Percentiles rank a stretch among this genome's conserved stretches.
Conservation (phyloP, 257 asterid genomes). For the Leonotis leonurus region DNA sequence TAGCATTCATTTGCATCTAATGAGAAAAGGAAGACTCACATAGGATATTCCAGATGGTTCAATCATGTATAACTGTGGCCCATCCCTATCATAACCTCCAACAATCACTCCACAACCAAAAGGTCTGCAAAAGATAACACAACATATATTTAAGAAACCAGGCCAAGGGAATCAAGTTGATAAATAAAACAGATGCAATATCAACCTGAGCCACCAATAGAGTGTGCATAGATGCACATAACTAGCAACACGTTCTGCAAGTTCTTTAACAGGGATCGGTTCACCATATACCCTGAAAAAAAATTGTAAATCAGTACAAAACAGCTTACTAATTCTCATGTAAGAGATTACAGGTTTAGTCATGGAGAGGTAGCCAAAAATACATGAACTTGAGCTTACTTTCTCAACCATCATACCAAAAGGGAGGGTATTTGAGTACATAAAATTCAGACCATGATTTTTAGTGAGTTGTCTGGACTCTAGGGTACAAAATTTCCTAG, state of each 20-base stretch:
- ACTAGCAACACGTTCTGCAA: slow-evolving; percentile 85
- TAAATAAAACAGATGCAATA: slow-evolving; percentile 2
- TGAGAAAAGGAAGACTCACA: slow-evolving; percentile 37
- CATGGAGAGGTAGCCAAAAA: background rate
- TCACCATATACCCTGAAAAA: slow-evolving; percentile 68
- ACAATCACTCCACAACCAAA: slow-evolving; percentile 81
- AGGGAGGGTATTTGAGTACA: background rate
- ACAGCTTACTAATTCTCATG: background rate
- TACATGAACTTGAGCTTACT: background rate
- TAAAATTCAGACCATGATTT: background rate
- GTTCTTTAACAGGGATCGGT: slow-evolving; percentile 74
- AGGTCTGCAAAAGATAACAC: slow-evolving; percentile 42
- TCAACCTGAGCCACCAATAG: slow-evolving; percentile 94
- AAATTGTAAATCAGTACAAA: slow-evolving; percentile 8
- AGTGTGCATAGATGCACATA: slow-evolving; percentile 81
- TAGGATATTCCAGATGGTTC: slow-evolving; percentile 86
- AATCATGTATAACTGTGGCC: slow-evolving; percentile 74
- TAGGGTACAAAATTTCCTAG: background rate
- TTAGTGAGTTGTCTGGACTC: background rate
- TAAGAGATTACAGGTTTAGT: background rate
- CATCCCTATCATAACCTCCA: slow-evolving; percentile 89
- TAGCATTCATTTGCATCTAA: background rate
- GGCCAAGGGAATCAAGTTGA: background rate
- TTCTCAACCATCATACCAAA: background rate
- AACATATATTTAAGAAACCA: slow-evolving; percentile 10